Base-by-base conservation (phyloP, 768 basidiomycete species). In the Lyophyllum atratum region DNA sequence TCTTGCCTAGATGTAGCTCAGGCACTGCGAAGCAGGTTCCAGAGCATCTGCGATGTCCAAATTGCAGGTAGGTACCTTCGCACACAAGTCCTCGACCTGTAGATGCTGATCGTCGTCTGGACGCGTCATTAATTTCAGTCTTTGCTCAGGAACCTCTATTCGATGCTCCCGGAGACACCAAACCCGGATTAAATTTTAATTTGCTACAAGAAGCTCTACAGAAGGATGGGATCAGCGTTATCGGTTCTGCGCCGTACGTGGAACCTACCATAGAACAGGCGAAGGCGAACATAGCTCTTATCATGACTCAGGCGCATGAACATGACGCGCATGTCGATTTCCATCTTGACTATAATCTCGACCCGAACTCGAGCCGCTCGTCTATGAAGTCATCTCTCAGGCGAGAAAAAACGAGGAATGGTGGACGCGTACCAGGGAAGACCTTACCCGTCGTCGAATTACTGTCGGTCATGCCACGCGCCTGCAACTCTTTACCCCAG, bases 161-260 rank as follows among this genome's bases (percentile, higher is more conserved):
- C 59, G 62, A 67, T 40, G 73, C 66, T 3, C 24, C 67, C 4
- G 67, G 68, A 14, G 68, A 74, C 56, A 62, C 60, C 11, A 64
- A 65, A 37, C 76, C 79, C 34, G 79, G 80, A 7, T 61, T 64
- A 24, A 85, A 86, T 63, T 79, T 75, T 55, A 57, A 59, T 17
- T 72, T 84, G 44, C 74, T 88, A 5, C 66, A 65, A 28, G 61
- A 71, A 42, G 84, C 83, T n/a, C 67, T 75, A 9, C 53, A 61
- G 25, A 68, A 68, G 24, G 66, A 67, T 5, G 77, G 74, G 7
- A 75, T 87, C 21, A 72, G 75, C 29, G 84, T 79, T 24, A 69
- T 88, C 39, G 85, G 86, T 28, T 89, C 85, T 34, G 85, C 85
- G 25, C 85, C 84, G 0, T 87, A 86, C 69, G 82, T 86, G 28